Base-by-base conservation (phyloP, 371 early-diverging fungal genomes). In the Syncephalastrum contaminatum region DNA sequence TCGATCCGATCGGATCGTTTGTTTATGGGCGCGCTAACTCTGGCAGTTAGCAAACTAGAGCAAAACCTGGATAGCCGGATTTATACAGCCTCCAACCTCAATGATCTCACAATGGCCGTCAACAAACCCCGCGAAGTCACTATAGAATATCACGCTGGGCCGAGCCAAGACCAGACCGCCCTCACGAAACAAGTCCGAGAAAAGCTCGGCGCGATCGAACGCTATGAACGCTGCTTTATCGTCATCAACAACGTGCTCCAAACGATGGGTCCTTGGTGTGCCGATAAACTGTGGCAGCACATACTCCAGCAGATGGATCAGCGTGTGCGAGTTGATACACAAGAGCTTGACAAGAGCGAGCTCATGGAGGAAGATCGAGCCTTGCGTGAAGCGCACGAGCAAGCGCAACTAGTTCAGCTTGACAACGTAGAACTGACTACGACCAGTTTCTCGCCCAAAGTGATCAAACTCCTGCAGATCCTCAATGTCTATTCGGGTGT, bases 181-280 rank as follows among this genome's bases (percentile, higher is more conserved):
- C 64, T 91, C 21, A 69, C 80, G 0, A 46, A 43, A 4, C 43
- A 42, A 6, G 58, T 91, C 18, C 60, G 63, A 4, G 59, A 76
- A 0, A 67, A 71, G 16, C 73, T 82, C 22, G 60, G 68, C 7
- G 27, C 43, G 13, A 62, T 71, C 53, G 41, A 60, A 21, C 72
- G 73, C 8, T 68, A 78, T 24, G 59, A 56, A 4, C 67, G 75
- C 14, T 67, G 75, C 4, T 78, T 82, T 42, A 43, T 52, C 0
- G 56, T 64, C 1, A 67, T 72, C 4, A n/a, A n/a, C 1, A 58
- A 72, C 25, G 64, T 63, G 3, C 64, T 82, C n/a, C 19, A 60
- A 2, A 63, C 81, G 21, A 70, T 89, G 0, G 92, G 92, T 0
- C 79, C 88, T 1, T 92, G 89, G 89, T 84, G 85, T 30, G 59